phyloP scores from a whole-genome alignment of 2,329 filamentous ascomycete genomes.

The Furcasterigmium furcatum region DNA sequence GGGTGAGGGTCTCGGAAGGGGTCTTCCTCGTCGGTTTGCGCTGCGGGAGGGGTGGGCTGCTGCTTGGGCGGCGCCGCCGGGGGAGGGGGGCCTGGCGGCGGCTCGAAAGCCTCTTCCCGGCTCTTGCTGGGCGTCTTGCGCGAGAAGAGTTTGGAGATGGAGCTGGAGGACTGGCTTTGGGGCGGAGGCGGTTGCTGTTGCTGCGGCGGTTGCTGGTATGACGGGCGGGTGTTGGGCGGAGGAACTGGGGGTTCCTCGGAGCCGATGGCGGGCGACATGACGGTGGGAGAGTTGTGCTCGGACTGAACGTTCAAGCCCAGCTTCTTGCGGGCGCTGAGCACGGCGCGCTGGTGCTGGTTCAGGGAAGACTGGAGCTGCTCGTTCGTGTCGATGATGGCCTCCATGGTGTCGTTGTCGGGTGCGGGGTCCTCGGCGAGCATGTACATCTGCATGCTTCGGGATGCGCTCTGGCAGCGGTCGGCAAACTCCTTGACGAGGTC shows the following conservation, averaged over 20 bases:
- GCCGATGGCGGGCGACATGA: conserved; percentile 21
- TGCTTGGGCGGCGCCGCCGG: conserved; percentile 28
- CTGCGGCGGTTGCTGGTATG: conserved; percentile 10
- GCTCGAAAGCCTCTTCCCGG: conserved; percentile 16
- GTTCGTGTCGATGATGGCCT: conserved; percentile 90
- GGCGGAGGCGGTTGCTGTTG: conserved; percentile 15
- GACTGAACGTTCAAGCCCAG: conserved; percentile 35
- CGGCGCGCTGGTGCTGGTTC: conserved; percentile 79
- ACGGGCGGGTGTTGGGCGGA: conserved; percentile 20
- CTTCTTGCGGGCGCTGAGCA: conserved; percentile 61
- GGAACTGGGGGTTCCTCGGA: conserved; percentile 21
- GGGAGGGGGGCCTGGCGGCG: conserved; percentile 10
- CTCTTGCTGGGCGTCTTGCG: conserved; percentile 17
- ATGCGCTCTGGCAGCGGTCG: conserved; percentile 78
- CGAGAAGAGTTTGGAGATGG: conserved; percentile 4
- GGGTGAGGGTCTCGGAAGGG: conserved; percentile 20
- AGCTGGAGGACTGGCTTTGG: conserved; percentile 11
- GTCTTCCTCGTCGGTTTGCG: conserved; percentile 9
- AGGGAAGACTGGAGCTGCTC: conserved; percentile 82
- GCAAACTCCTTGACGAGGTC: conserved; percentile 93
- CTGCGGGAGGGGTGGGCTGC: neutral
- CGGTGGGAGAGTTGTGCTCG: conserved; percentile 20
- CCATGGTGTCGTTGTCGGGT: conserved; percentile 91
- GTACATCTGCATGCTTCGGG: conserved; percentile 79
- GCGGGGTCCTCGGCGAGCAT: conserved; percentile 75